Evolutionary conservation across 352 stramenopile species (phyloP).

Genomic region (Thalassiosira hispida): DNA sequence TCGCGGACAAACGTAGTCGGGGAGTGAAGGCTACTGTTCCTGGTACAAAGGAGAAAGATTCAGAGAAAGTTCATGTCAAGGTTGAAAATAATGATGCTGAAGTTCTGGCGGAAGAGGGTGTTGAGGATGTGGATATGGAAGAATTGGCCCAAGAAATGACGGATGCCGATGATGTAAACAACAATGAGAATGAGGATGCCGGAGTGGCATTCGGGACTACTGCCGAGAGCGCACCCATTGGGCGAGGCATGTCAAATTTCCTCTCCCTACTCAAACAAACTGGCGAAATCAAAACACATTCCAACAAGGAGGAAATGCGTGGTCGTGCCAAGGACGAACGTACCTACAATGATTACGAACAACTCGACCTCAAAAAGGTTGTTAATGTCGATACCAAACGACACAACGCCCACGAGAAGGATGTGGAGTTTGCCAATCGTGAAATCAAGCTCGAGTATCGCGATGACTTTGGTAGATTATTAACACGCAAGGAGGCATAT

Average conservation of each 20-base stretch:
- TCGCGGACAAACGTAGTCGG: neutral
- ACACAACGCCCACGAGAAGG: conserved; percentile 65
- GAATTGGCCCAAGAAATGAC: conserved; percentile 72
- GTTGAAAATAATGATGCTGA: conserved; percentile 28
- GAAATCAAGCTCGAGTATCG: conserved; percentile 94
- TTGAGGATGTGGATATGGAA: conserved; percentile 65
- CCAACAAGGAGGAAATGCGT: conserved; percentile 89
- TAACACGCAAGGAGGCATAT: conserved; percentile 98
- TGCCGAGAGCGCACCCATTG: conserved; percentile 54
- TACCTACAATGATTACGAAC: conserved; percentile 90
- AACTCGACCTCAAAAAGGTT: conserved; percentile 86
- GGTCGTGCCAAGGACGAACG: conserved; percentile 93
- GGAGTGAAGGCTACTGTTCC: conserved; percentile 24
- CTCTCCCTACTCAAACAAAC: conserved; percentile 92
- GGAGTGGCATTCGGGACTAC: conserved; percentile 60
- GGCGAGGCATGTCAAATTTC: conserved; percentile 90
- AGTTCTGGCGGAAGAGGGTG: conserved; percentile 4
- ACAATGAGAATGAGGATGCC: conserved; percentile 43
- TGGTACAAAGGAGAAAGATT: too few relatives aligned
- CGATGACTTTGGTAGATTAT: conserved; percentile 94
- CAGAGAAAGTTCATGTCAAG: conserved; percentile 6
- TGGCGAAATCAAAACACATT: conserved; percentile 90
- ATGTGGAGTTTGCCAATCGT: conserved; percentile 75
- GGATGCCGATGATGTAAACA: conserved; percentile 42
- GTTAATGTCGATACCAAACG: conserved; percentile 58